These are phyloP conservation scores for Coniosporium uncinatum DNA, from an alignment of 2,329 filamentous ascomycete species.

Conservation along the genomic window DNA sequence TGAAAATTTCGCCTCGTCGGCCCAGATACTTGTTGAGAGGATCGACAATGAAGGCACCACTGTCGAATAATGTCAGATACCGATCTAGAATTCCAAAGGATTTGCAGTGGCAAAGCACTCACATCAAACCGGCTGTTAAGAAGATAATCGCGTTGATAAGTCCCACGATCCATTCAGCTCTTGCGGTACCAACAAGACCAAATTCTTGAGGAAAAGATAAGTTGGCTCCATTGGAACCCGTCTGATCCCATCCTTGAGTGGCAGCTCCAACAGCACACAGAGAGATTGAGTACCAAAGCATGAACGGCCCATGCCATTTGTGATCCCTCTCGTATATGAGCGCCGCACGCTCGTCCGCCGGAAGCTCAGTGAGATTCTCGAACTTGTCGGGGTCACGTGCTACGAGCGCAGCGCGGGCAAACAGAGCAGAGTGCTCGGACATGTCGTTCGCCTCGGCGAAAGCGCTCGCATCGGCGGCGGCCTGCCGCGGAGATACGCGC, in stretches of 20 bases:
- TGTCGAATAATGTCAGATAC: background rate
- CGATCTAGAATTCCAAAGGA: conserved; percentile 1
- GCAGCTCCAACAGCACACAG: conserved; percentile 65
- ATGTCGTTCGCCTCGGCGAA: conserved; percentile 24
- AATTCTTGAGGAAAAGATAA: conserved; percentile 53
- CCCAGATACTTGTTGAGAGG: conserved; percentile 18
- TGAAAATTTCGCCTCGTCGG: conserved; percentile 20
- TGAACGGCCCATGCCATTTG: conserved; percentile 43
- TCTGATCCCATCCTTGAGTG: conserved; percentile 31
- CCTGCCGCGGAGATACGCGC: conserved; percentile 22
- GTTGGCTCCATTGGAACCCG: conserved; percentile 40
- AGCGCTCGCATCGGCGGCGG: conserved; percentile 20
- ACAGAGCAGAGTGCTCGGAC: conserved; percentile 27
- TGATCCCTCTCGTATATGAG: conserved; percentile 59
- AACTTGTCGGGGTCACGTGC: conserved; percentile 63
- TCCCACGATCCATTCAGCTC: conserved; percentile 20
- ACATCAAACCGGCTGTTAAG: conserved; percentile 29
- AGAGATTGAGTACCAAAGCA: conserved; percentile 60
- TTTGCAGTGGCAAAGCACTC: conserved; percentile 12
- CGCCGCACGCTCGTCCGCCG: conserved; percentile 51
- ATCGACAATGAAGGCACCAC: conserved; percentile 17
- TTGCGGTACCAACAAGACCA: conserved; percentile 33
- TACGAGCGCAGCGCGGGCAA: conserved; percentile 51
- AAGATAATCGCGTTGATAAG: conserved; percentile 22
- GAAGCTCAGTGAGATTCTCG: conserved; percentile 56